Percentiles rank a stretch among this genome's conserved stretches.
phyloP scores from a whole-genome alignment of 1,284 basidiomycete species.

The Sporisorium scitamineum region DNA sequence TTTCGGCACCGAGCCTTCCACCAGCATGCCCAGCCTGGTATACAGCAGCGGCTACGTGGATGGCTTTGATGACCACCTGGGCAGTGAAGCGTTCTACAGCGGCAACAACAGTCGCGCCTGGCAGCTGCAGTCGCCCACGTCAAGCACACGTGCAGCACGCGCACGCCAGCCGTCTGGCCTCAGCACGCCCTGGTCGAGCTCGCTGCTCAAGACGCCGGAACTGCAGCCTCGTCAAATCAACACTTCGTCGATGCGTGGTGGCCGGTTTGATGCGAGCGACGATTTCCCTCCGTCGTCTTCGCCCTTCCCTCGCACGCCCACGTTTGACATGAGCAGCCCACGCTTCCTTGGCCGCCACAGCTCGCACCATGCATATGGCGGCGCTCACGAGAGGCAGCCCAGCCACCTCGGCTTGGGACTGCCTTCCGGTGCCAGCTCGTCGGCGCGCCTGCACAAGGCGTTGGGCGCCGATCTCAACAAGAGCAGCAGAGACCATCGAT shows the following conservation, averaged over 20 bases:
- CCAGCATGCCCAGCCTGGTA: slow-evolving; percentile 52
- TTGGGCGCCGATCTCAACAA: slow-evolving; percentile 16
- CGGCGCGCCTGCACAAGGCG: slow-evolving; percentile 31
- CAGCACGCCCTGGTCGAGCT: slow-evolving; percentile 43
- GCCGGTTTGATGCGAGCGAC: slow-evolving; percentile 33
- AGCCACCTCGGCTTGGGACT: slow-evolving; percentile 45
- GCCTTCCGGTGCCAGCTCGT: slow-evolving; percentile 24
- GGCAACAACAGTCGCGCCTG: slow-evolving; percentile 45
- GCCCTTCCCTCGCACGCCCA: slow-evolving; percentile 56
- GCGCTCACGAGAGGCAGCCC: slow-evolving; percentile 33
- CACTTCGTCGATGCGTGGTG: slow-evolving; percentile 34
- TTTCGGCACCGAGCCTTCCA: slow-evolving; percentile 45
- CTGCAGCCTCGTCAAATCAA: slow-evolving; percentile 41
- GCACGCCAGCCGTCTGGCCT: slow-evolving; percentile 45
- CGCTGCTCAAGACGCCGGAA: slow-evolving; percentile 51
- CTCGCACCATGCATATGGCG: slow-evolving; percentile 16
- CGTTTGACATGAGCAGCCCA: slow-evolving; percentile 51
- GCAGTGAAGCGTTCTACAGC: slow-evolving; percentile 34
- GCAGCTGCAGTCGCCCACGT: slow-evolving; percentile 54
- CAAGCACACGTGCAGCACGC: slow-evolving; percentile 47
- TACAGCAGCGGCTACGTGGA: slow-evolving; percentile 50
- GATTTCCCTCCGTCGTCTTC: slow-evolving; percentile 50
- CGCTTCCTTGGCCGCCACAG: slow-evolving; percentile 24
- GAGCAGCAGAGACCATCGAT: slow-evolving; percentile 18
- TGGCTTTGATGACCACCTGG: slow-evolving; percentile 33